These are phyloP conservation scores for Phaffia tasmanica DNA, from an alignment of 768 basidiomycete species.

Conservation along the genomic window DNA sequence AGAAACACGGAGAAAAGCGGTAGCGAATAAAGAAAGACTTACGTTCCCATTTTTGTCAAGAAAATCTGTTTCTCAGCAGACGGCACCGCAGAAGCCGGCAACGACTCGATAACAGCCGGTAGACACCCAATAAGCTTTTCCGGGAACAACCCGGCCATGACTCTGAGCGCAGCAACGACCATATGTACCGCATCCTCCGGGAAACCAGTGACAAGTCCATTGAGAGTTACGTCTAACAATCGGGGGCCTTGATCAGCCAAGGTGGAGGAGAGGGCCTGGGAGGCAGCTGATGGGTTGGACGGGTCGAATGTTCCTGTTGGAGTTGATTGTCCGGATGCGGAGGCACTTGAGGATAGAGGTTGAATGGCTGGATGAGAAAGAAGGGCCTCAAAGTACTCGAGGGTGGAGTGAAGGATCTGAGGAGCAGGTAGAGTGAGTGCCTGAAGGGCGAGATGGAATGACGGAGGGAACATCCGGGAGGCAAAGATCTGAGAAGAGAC, in stretches of 20 bases:
- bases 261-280: conserved; percentile 44
- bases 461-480: conserved; percentile 62
- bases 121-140: conserved; percentile 61
- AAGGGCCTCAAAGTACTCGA: conserved; percentile 68
- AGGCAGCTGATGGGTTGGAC: conserved; percentile 53
- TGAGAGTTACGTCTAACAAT: conserved; percentile 56
- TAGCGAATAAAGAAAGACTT: conserved; percentile 35
- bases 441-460: conserved; percentile 63
- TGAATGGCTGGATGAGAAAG: conserved; percentile 46
- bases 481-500: conserved; percentile 68
- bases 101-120: conserved; percentile 55
- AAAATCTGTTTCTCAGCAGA: conserved; percentile 59
- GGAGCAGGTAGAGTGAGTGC: conserved; percentile 71
- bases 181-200: conserved; percentile 67
- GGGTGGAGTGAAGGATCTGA: conserved; percentile 64
- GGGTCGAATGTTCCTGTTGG: conserved; percentile 50
- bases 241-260: conserved; percentile 55
- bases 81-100: conserved; percentile 54
- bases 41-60: conserved; percentile 63
- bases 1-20: not conserved
- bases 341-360: conserved; percentile 33
- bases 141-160: conserved; percentile 57
- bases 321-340: conserved; percentile 29
- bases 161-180: conserved; percentile 67
- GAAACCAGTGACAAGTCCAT: conserved; percentile 74